Conservation (phyloP, 192 early-diverging fungal species). For the Entomortierella beljakovae region DNA sequence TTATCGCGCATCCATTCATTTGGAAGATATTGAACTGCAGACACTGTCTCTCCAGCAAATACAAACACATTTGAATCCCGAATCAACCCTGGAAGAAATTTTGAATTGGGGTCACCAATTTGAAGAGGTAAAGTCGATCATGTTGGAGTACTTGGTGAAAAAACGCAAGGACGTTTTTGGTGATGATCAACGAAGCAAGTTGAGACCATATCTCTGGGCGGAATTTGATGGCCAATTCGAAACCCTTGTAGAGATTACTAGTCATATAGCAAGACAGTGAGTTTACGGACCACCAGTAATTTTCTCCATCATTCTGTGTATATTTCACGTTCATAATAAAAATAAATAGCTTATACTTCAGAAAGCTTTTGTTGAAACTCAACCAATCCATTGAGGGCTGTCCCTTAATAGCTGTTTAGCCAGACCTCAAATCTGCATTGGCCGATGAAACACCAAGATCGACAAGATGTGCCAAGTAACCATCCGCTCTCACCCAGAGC, state of each 20-base stretch:
- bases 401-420: too few species aligned
- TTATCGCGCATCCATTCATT: slow-evolving; percentile 14
- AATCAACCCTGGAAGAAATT: slow-evolving; percentile 30
- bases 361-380: too few species aligned
- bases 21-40: slow-evolving; percentile 33
- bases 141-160: slow-evolving; percentile 36
- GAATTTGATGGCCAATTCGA: slow-evolving; percentile 39
- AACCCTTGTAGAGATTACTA: slow-evolving; percentile 39
- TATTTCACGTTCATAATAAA: background rate
- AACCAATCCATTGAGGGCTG: too few species aligned
- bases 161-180: slow-evolving; percentile 37
- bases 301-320: background rate
- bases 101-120: slow-evolving; percentile 35
- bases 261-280: slow-evolving; percentile 38
- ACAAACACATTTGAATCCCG: slow-evolving; percentile 14
- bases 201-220: slow-evolving; percentile 40
- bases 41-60: slow-evolving; percentile 11
- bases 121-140: slow-evolving; percentile 23
- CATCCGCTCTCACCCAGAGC: too few species aligned
- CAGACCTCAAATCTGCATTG: too few species aligned
- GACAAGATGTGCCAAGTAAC: too few species aligned
- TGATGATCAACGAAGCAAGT: slow-evolving; percentile 18
- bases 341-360: background rate
- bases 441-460: too few species aligned
- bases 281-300: background rate